Conservation (phyloP, 2,329 filamentous ascomycete genomes). For the Metarhizium robertsii region DNA sequence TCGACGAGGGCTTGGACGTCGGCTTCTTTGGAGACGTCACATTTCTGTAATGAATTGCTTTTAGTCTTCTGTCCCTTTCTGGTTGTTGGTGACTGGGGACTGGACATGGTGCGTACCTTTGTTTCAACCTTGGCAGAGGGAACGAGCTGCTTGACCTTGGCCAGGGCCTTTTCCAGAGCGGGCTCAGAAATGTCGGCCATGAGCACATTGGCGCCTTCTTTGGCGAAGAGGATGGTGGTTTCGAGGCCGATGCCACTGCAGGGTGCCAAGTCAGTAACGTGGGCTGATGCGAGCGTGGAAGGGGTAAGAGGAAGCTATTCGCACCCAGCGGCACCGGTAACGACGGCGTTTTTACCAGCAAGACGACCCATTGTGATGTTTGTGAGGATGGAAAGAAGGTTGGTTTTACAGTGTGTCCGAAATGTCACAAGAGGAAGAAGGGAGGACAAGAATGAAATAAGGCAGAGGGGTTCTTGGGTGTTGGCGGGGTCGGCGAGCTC, state of each 20-base stretch:
- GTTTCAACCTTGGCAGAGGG: slow-evolving; percentile 54
- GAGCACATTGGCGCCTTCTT: slow-evolving; percentile 77
- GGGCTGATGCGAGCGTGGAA: not conserved
- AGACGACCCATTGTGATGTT: slow-evolving; percentile 36
- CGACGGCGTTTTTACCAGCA: slow-evolving; percentile 54
- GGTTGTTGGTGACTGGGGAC: not conserved
- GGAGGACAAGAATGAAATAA: not conserved
- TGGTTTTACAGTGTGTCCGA: not conserved
- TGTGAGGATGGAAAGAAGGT: not conserved
- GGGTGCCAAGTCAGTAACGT: not conserved
- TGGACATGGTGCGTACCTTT: slow-evolving; percentile 25
- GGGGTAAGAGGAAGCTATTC: not conserved
- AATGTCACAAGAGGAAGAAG: not conserved
- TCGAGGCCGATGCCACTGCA: slow-evolving; percentile 83
- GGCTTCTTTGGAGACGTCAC: slow-evolving; percentile 79
- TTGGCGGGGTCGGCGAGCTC: not conserved
- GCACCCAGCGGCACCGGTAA: slow-evolving; percentile 81
- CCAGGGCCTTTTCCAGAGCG: slow-evolving; percentile 66
- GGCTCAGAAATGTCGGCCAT: slow-evolving; percentile 77
- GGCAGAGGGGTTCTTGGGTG: not conserved
- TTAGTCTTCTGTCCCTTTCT: not conserved
- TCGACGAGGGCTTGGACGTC: slow-evolving; percentile 69
- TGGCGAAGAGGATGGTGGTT: slow-evolving; percentile 80
- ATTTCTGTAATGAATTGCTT: slow-evolving; percentile 17
- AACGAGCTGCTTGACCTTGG: slow-evolving; percentile 66